Percentiles rank a stretch among this genome's conserved stretches.
These are phyloP conservation scores for Thelonectria blattea DNA, from an alignment of 2,329 filamentous ascomycete species.

Conservation along the genomic window DNA sequence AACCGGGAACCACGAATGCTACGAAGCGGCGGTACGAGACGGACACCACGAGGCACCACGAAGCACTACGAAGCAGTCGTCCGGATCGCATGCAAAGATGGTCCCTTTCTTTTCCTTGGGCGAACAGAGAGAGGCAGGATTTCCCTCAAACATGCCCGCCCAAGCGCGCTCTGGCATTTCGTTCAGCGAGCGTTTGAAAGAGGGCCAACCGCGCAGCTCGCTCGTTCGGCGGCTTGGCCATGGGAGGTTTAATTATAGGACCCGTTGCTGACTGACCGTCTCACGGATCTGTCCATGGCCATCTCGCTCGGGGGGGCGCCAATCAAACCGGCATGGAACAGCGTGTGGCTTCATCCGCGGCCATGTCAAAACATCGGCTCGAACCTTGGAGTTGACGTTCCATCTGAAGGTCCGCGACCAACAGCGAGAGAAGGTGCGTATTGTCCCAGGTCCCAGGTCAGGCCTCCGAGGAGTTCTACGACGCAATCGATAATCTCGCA, in stretches of 20 bases:
- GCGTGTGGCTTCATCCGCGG: slow-evolving; percentile 8
- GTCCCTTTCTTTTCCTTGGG: no score
- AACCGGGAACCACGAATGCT: background rate
- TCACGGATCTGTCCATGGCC: slow-evolving; percentile 18
- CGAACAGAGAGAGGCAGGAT: background rate
- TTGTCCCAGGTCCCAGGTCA: slow-evolving; percentile 11
- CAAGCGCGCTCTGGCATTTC: slow-evolving; percentile 13
- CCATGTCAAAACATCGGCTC: slow-evolving; percentile 11
- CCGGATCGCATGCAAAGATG: no score
- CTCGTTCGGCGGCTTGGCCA: slow-evolving; percentile 2
- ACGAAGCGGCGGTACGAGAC: no score
- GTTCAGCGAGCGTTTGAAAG: slow-evolving; percentile 17
- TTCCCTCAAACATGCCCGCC: background rate
- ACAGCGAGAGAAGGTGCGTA: slow-evolving; percentile 10
- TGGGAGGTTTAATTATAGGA: background rate
- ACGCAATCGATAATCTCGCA: slow-evolving; percentile 20
- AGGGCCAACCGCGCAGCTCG: background rate
- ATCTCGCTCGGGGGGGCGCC: slow-evolving; percentile 17
- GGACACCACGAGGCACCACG: no score
- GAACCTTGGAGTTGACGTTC: slow-evolving; percentile 12
- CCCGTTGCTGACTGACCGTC: background rate
- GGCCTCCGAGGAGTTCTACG: slow-evolving; percentile 22
- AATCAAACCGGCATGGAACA: slow-evolving; percentile 8
- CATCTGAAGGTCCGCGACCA: slow-evolving; percentile 19
- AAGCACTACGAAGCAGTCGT: no score